Percentiles rank a stretch among this genome's conserved stretches.
Evolutionary conservation across 495 filamentous ascomycete species (phyloP).

Genomic region (Hypoxylon cercidicola): DNA sequence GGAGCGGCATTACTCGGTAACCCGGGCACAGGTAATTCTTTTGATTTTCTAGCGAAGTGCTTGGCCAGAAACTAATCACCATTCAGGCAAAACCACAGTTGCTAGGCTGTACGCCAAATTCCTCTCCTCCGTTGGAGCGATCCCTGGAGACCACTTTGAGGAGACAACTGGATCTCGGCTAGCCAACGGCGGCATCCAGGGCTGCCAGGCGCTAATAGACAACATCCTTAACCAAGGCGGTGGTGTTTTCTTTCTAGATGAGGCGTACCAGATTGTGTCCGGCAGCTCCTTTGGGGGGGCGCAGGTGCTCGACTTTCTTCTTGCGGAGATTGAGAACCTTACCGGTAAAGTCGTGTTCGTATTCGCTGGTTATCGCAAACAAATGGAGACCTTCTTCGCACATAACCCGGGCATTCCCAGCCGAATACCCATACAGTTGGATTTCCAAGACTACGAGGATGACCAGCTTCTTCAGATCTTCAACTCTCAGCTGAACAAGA

Average conservation of each 20-base stretch:
- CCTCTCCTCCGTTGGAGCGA: constrained; percentile 67
- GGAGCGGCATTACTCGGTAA: constrained; percentile 76
- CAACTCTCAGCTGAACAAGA: constrained; percentile 62
- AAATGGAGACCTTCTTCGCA: constrained; percentile 83
- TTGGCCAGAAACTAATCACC: constrained; percentile 19
- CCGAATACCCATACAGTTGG: constrained; percentile 72
- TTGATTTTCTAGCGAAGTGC: not conserved
- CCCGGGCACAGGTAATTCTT: constrained; percentile 74
- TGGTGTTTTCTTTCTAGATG: constrained; percentile 79
- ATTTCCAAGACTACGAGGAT: constrained; percentile 77
- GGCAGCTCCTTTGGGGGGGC: constrained; percentile 63
- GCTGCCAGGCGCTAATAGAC: constrained; percentile 69
- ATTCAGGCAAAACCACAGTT: constrained; percentile 81
- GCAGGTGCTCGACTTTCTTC: constrained; percentile 76
- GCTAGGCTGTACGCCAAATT: constrained; percentile 80
- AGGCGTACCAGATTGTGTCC: constrained; percentile 78
- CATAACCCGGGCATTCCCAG: constrained; percentile 81
- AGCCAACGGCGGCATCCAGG: constrained; percentile 68
- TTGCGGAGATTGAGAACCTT: constrained; percentile 79
- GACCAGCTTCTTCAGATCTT: constrained; percentile 71
- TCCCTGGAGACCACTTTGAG: constrained; percentile 64
- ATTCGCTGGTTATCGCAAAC: constrained; percentile 77
- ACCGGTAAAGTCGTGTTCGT: constrained; percentile 81
- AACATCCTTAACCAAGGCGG: constrained; percentile 65
- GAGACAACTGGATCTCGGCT: constrained; percentile 78